Conservation (phyloP, 805 yeast genomes). For the Metschnikowia anglica region DNA sequence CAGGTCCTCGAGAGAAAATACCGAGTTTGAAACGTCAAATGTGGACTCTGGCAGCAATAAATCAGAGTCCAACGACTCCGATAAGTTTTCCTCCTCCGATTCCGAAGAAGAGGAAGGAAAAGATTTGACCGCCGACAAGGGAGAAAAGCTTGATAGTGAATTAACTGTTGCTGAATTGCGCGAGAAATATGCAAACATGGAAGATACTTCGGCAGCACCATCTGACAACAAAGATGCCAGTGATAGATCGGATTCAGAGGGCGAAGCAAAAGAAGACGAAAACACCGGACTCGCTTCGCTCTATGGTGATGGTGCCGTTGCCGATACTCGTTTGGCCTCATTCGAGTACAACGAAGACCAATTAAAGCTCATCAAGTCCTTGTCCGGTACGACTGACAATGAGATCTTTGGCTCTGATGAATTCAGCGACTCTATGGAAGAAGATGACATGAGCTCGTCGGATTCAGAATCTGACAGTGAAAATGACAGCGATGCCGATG, state of each 20-base stretch:
- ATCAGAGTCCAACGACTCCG: constrained; percentile 20
- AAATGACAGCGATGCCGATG: constrained; percentile 6
- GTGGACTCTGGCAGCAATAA: constrained; percentile 25
- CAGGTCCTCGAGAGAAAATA: constrained; percentile 27
- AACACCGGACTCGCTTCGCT: constrained; percentile 30
- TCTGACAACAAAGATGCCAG: constrained; percentile 22
- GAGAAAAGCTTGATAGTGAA: constrained; percentile 42
- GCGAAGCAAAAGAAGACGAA: constrained; percentile 4
- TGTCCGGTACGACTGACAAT: constrained; percentile 15
- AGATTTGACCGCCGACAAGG: neutral
- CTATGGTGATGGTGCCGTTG: constrained; percentile 25
- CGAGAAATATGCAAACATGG: constrained; percentile 53
- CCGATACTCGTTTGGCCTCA: neutral
- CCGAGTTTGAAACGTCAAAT: constrained; percentile 26
- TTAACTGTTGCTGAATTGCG: constrained; percentile 56
- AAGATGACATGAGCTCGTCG: constrained; percentile 12
- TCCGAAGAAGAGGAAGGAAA: constrained; percentile 17
- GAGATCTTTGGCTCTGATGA: constrained; percentile 23
- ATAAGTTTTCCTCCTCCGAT: constrained; percentile 19
- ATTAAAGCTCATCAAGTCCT: constrained; percentile 27
- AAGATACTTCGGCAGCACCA: constrained; percentile 10
- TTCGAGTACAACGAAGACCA: constrained; percentile 37
- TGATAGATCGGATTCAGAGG: constrained; percentile 12
- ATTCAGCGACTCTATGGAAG: constrained; percentile 22
- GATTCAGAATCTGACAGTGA: constrained; percentile 17